These are phyloP conservation scores for Suillus spraguei DNA, from an alignment of 768 basidiomycete genomes.

Conservation along the genomic window DNA sequence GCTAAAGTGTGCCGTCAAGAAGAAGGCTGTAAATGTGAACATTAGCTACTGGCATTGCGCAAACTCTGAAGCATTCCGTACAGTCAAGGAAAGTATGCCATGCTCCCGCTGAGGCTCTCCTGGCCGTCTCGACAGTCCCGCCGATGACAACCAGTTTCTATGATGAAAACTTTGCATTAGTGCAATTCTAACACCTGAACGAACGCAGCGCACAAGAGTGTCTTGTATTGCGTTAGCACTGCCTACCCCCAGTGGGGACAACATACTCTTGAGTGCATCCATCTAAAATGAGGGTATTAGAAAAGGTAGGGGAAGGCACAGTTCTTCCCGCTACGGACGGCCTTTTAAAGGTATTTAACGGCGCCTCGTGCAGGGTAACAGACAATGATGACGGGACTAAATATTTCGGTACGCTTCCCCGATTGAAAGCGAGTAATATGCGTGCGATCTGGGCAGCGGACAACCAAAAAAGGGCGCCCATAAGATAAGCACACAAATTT, in stretches of 20 bases:
- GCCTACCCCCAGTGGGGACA: conserved; percentile 66
- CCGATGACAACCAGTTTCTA: conserved; percentile 92
- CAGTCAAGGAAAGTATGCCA: conserved; percentile 93
- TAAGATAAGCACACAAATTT: conserved; percentile 11
- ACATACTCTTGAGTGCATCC: conserved; percentile 70
- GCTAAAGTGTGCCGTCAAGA: conserved; percentile 86
- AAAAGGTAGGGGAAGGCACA: conserved; percentile 37
- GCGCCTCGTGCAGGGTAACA: conserved; percentile 40
- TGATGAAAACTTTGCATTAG: conserved; percentile 10
- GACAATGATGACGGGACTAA: conserved; percentile 29
- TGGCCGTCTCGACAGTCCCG: conserved; percentile 84
- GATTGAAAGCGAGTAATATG: conserved; percentile 21
- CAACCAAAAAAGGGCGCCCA: conserved; percentile 23
- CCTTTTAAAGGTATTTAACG: conserved; percentile 36
- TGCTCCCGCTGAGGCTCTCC: conserved; percentile 78
- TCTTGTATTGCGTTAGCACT: conserved; percentile 75
- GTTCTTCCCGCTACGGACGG: conserved; percentile 35
- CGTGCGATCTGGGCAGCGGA: conserved; percentile 19
- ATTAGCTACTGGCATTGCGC: conserved; percentile 16
- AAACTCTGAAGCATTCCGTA: conserved; percentile 29
- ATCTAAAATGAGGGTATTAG: conserved; percentile 37
- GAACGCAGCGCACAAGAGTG: conserved; percentile 57
- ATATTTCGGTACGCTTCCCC: conserved; percentile 34
- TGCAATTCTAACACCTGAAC: not conserved
- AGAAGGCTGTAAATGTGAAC: conserved; percentile 59